Base-by-base conservation (phyloP, 1,139 yeast species). In the Hansenula sp. region DNA sequence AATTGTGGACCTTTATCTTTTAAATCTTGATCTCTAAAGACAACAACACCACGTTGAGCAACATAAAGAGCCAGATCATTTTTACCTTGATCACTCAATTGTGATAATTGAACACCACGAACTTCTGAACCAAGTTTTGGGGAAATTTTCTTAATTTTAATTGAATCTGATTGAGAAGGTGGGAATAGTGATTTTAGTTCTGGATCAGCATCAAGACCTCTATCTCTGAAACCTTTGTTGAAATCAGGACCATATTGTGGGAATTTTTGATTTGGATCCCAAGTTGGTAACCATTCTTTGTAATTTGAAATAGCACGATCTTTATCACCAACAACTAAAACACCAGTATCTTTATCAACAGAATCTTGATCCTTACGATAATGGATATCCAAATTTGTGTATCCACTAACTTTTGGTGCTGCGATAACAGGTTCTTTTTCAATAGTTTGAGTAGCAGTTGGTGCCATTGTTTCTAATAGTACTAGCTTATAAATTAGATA, bases 41-140 rank as follows among this genome's bases (percentile, higher is more conserved):
- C 75, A 26, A 79, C 80, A 38, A 81, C 82, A 33, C 88, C 88
- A 51, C 86, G 70, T 60, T 78, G 73, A 12, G 83, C 82, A 33
- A 76, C 80, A 30, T 75, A 64, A 34, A 79, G 65, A 0, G 89
- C 86, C 52, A 82, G 68, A 53, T 82, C 89, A 56, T 80, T 77
- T 55, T 74, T 77, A 33, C 74, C 86, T 12, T 62, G 66, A 38
- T 71, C 71, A 37, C 65, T 60, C 42, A 82, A 64, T 44, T 71
- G 57, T 2, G 82, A 73, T 39, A 82, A 63, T 55, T 80, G 85
- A 33, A 82, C 62, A 18, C 85, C 85, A 18, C 55, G 57, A 30
- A 82, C 64, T 56, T 77, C 86, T 21, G 82, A 68, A 14, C 90
- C 90, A 41, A 83, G 65, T 57, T 77, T 79, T 37, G 89, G 90